Base-by-base conservation (phyloP, 306 rosid species). In the Vigna radiata region DNA sequence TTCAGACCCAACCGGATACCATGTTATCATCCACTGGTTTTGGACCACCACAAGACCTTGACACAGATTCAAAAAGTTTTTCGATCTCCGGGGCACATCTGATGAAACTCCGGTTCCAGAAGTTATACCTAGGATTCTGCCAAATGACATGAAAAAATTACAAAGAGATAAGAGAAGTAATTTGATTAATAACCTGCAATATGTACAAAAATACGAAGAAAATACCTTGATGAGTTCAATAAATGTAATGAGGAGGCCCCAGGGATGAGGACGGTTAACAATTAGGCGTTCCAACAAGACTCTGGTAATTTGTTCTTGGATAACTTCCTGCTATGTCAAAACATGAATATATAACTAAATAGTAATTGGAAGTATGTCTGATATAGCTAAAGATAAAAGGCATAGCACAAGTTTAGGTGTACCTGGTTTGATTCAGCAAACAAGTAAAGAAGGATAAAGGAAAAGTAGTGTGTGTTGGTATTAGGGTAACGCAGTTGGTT, bases 401-500 rank as follows among this genome's bases (percentile, higher is more conserved):
- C 14, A 41, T 7, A 37, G 9, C 56, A 74, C 7, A 68, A 50
- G 47, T 48, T 39, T 17, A 15, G 52, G 41, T 25, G 53, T 55
- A 93, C 99, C 97, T 96, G 97, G 76, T 90, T 89, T 61, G 97
- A 85, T 76, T 96, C 99, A 0, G 97, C 91, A 82, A 96, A 96
- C 86, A 96, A 85, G 88, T 88, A 93, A 4, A 96, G 90, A 80
- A 96, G 93, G 81, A 96, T 89, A 84, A 96, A 96, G 68, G 97
- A 93, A 46, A 96, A 96, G 90, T 96, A 96, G 77, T 96, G 98
- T 0, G 99, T 96, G 71, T 96, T 97, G 17, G 99, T 96, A 70
- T 96, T 96, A 7, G 99, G 99, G 83, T 92, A 96, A 7, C 99
- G 98, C 21, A 96, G 90, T 85, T 96, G 99, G 87, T 96, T 96